Evolutionary conservation across 2,329 filamentous ascomycete species (phyloP), one percentile per base, ranked within the genome.

Genomic region (Diplocarpon rosae): DNA sequence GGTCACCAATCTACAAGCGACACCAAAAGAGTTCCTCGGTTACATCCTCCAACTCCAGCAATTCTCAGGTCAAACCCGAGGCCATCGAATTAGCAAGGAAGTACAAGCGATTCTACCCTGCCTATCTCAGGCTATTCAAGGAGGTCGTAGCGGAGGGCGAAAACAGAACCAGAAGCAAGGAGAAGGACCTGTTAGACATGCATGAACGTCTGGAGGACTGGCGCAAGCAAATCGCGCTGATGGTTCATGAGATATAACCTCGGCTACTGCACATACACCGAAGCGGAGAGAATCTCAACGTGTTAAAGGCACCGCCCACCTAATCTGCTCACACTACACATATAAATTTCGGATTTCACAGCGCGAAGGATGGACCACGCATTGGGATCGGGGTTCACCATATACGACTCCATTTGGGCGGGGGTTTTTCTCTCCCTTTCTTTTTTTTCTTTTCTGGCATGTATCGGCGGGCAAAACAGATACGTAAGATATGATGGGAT

Each of bases 51-150:
- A 43, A 39, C 28, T 56, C 54, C 9, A 45, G 34, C 16, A 36
- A 39, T 20, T 52, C 52, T 4, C 48, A 64, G 14, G 59, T 72
- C 15, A 63, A 66, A n/a, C 62, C 62, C 14, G 71, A 75, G 13
- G 61, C 78, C 3, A 59, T 80, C 43, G 60, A 66, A 47, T 69
- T 74, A 52, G 76, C 78, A 14, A 64, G 67, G 48, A 67, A 62
- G 48, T 82, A 80, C 64, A 74, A 75, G 59, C 56, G 61, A 37
- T 72, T 56, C 50, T 81, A 81, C 56, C 65, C 70, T 42, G 69
- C 69, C 47, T 81, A 82, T 57, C 67, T 73, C 56, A 60, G 66
- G 11, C 63, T 80, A 36, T 76, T 81, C 56, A 61, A 68, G 47
- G 70, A 80, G 61, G 68, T 82, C 47, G 62, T 65, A 14, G 66